These are phyloP conservation scores for Typha latifolia DNA, from an alignment of 176 grass and related monocot species.

Conservation along the genomic window DNA sequence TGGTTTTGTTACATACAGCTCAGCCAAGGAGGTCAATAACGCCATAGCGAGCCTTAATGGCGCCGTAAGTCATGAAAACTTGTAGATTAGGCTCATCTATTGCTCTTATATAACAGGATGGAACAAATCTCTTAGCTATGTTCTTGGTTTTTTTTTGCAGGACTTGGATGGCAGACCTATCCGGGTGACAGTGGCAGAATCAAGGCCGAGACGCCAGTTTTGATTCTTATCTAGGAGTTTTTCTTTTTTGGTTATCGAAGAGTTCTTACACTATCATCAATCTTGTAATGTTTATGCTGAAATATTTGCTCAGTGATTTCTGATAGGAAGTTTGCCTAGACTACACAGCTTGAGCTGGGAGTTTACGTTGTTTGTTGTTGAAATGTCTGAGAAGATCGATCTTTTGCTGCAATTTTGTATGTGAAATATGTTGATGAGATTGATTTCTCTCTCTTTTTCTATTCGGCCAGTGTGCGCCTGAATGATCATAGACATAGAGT, in stretches of 20 bases:
- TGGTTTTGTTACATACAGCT: constrained; percentile 77
- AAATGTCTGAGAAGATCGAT: no score
- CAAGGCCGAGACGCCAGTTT: constrained; percentile 58
- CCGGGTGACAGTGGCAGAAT: constrained; percentile 68
- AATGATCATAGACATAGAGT: no score
- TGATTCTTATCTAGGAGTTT: constrained; percentile 23
- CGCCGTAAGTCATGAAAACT: constrained; percentile 36
- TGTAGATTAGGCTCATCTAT: background rate
- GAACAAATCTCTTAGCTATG: background rate
- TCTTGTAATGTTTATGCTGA: background rate
- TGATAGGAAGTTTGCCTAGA: background rate
- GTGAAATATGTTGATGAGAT: no score
- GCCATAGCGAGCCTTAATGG: constrained; percentile 82
- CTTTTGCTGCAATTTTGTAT: no score
- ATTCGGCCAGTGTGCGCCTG: no score
- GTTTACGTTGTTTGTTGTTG: no score
- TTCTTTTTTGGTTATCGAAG: background rate
- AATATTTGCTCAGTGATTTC: background rate
- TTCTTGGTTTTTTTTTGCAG: constrained; percentile 22
- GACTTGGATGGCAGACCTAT: constrained; percentile 84
- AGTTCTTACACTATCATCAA: background rate
- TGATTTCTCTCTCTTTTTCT: no score
- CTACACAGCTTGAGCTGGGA: no score
- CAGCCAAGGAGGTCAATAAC: constrained; percentile 46
- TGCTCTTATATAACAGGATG: no score